Evolutionary conservation across 345 rosid species (phyloP).

Genomic region (Eucalyptus pumila): DNA sequence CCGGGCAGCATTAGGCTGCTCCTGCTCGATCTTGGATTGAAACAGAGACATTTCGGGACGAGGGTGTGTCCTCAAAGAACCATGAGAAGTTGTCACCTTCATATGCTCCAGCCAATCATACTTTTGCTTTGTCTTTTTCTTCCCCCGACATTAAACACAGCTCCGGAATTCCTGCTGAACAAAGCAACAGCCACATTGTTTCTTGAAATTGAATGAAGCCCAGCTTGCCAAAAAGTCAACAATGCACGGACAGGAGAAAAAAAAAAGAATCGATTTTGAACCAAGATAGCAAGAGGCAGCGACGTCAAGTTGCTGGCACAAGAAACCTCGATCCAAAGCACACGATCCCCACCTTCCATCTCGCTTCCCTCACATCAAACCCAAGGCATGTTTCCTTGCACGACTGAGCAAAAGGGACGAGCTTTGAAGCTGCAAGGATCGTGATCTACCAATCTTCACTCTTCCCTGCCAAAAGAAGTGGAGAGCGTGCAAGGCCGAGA

Average conservation of each 20-base stretch:
- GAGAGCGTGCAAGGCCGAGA: neutral
- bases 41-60: conserved; percentile 21
- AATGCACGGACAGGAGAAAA: neutral
- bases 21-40: conserved; percentile 6
- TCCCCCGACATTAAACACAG: conserved; percentile 11
- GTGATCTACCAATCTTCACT: neutral
- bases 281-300: neutral
- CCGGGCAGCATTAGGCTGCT: conserved; percentile 9
- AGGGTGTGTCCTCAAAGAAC: conserved; percentile 13
- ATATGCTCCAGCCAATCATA: neutral
- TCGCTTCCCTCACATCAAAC: neutral
- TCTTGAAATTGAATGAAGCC: conserved; percentile 11
- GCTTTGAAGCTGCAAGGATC: neutral
- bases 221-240: neutral
- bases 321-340: neutral
- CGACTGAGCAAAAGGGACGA: neutral
- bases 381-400: neutral
- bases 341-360: neutral
- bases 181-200: conserved; percentile 17
- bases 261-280: conserved; percentile 1
- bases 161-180: neutral
- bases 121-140: neutral
- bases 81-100: neutral
- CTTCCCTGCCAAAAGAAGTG: neutral
- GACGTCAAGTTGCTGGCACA: neutral